Conservation (phyloP, 257 asterid genomes). For the Coffea eugenioides region DNA sequence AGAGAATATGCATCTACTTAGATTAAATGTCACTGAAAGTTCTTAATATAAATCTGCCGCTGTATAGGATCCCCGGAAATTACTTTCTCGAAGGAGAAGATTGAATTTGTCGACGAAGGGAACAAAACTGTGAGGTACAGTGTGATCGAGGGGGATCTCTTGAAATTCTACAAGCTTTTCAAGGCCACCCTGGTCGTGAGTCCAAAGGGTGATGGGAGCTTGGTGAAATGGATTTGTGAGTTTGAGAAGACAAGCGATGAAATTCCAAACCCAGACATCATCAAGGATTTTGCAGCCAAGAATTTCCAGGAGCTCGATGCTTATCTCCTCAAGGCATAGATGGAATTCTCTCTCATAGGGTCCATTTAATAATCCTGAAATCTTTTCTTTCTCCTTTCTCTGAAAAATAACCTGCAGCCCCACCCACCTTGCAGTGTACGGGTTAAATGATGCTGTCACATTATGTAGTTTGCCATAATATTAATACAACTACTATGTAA, state of each 20-base stretch:
- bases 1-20: background rate
- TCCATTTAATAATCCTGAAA: background rate
- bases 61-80: constrained; percentile 40
- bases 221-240: constrained; percentile 65
- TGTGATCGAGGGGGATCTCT: constrained; percentile 64
- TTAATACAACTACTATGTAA: too few relatives aligned
- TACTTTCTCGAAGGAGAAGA: constrained; percentile 58
- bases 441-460: background rate
- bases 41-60: too few relatives aligned
- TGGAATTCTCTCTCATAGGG: background rate
- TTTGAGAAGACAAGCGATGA: constrained; percentile 63
- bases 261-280: constrained; percentile 55
- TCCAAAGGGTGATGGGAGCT: constrained; percentile 49
- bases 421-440: background rate
- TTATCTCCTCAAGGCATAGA: constrained; percentile 32
- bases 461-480: background rate
- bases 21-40: too few relatives aligned
- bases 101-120: constrained; percentile 62
- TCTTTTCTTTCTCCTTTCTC: background rate
- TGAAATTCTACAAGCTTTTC: constrained; percentile 64
- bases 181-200: constrained; percentile 41
- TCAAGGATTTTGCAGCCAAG: constrained; percentile 68
- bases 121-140: constrained; percentile 38
- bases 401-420: constrained; percentile 11
- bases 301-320: constrained; percentile 71